phyloP scores from a whole-genome alignment of 1,284 basidiomycete species.

The Xerocomus minutiporus region DNA sequence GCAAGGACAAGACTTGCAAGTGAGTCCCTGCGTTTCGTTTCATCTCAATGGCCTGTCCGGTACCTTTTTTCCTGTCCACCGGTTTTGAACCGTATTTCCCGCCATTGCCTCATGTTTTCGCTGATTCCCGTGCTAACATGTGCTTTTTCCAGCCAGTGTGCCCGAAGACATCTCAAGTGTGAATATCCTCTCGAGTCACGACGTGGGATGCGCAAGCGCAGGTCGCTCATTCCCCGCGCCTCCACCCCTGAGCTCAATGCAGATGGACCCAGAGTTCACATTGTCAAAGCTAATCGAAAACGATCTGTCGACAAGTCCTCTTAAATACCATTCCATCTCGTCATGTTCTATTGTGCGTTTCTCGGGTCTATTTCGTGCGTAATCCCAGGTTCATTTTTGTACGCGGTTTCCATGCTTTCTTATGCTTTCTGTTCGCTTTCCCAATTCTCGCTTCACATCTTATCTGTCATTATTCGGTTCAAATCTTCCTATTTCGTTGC shows the following conservation, averaged over 20 bases:
- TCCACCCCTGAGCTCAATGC: slow-evolving; percentile 26
- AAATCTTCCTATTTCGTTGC: slow-evolving; percentile 6
- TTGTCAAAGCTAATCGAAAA: slow-evolving; percentile 26
- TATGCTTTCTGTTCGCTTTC: slow-evolving; percentile 18
- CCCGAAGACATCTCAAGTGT: slow-evolving; percentile 52
- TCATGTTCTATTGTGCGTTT: slow-evolving; percentile 2
- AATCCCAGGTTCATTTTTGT: background rate
- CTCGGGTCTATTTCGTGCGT: slow-evolving; percentile 3
- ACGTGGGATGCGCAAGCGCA: slow-evolving; percentile 55
- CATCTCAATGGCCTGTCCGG: background rate
- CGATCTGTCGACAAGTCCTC: slow-evolving; percentile 27
- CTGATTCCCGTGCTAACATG: slow-evolving; percentile 22
- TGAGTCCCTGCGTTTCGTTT: slow-evolving; percentile 34
- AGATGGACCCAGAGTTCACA: slow-evolving; percentile 19
- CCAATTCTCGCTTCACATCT: slow-evolving; percentile 13
- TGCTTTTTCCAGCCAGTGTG: slow-evolving; percentile 50
- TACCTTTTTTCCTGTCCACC: background rate
- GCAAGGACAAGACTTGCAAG: slow-evolving; percentile 57
- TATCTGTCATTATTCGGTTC: slow-evolving; percentile 29
- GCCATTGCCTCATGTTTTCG: slow-evolving; percentile 18
- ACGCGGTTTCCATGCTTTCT: slow-evolving; percentile 14
- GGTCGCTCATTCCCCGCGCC: slow-evolving; percentile 31
- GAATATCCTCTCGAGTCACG: slow-evolving; percentile 57
- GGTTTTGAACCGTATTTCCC: slow-evolving; percentile 10
- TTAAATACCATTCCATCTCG: slow-evolving; percentile 7